Conservation (phyloP, 176 grass and related monocot species). For the Dactylis glomerata region DNA sequence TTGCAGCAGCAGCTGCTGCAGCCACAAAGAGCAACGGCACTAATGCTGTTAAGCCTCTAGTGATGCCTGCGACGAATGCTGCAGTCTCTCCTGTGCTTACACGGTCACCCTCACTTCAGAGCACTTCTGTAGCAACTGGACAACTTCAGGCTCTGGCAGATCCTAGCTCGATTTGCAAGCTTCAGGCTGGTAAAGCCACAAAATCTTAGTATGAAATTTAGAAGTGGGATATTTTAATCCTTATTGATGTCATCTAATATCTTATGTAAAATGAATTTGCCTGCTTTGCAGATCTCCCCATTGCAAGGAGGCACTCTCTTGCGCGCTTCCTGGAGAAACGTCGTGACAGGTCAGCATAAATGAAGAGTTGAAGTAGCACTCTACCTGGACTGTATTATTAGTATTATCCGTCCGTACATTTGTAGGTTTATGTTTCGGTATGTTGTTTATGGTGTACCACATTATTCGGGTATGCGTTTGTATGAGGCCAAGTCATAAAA, state of each 20-base stretch:
- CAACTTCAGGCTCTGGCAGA: conserved; percentile 47
- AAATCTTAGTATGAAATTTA: not conserved
- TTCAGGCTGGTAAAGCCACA: conserved; percentile 72
- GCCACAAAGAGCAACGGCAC: conserved; percentile 33
- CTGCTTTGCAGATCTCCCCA: conserved; percentile 61
- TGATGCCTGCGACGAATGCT: conserved; percentile 13
- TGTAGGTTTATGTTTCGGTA: not conserved
- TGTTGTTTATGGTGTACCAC: not conserved
- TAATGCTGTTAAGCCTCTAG: conserved; percentile 36
- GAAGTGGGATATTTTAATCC: not conserved
- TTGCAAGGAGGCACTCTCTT: conserved; percentile 95
- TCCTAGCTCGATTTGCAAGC: conserved; percentile 61
- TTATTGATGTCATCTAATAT: not conserved
- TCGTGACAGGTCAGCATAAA: conserved; percentile 71
- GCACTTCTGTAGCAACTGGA: conserved; percentile 52
- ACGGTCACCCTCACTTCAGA: conserved; percentile 78
- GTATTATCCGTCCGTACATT: not conserved
- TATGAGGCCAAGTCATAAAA: not conserved
- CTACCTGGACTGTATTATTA: conserved; percentile 1
- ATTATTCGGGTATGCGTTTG: not conserved
- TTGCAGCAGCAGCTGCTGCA: conserved; percentile 56
- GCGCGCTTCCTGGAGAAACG: conserved; percentile 93
- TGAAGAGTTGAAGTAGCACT: not conserved
- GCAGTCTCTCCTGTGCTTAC: conserved; percentile 51
- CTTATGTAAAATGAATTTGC: not conserved